Base-by-base conservation (phyloP, 441 rosid genomes). In the Adansonia rubrostipa region DNA sequence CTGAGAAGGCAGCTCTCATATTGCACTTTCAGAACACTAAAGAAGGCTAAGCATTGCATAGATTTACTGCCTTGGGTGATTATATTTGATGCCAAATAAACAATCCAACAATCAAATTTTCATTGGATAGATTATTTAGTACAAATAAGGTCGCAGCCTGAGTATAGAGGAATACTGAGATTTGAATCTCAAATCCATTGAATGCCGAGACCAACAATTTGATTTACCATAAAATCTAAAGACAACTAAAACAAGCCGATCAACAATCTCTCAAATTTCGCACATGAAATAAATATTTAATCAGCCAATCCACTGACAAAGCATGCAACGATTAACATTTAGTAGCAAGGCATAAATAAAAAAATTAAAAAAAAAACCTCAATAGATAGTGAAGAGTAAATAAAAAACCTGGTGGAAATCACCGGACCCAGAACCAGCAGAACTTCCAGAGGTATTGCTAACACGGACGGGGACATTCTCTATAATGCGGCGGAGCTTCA, bases 341-440 rank as follows among this genome's bases (percentile, higher is more conserved):
- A 50, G 19, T 14, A 61, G 15, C 45, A 22, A 74, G 15, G 2
- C 77, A 60, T 6, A 13, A 74, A 44, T 24, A 6, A 10, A 47
- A 28, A 58, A 10, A 1, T 8, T 24, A 24, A 24, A 13, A 33
- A 63, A 5, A 1, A 2, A 45, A 4, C 4, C 13, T 10, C 63
- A 20, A 54, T 15, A 6, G 13, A 73, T 13, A 61, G 63, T 19
- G 45, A 0, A 0, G 47, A 75, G 45, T 3, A 4, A 5, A 13
- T 2, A 8, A 20, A 71, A 65, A 73, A 92, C 99, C 97, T 94
- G 99, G 73, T 96, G 98, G 71, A 96, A 96, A 80, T 94, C 98
- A 9, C 97, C 96, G 71, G 97, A 96, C 71, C 97, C 98, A n/a
- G 97, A 92, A 83, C 99, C 97, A 3, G 98, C 99, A 9, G 98